Base-by-base conservation (phyloP, 2,329 filamentous ascomycete species). In the Neofusicoccum cordaticola region DNA sequence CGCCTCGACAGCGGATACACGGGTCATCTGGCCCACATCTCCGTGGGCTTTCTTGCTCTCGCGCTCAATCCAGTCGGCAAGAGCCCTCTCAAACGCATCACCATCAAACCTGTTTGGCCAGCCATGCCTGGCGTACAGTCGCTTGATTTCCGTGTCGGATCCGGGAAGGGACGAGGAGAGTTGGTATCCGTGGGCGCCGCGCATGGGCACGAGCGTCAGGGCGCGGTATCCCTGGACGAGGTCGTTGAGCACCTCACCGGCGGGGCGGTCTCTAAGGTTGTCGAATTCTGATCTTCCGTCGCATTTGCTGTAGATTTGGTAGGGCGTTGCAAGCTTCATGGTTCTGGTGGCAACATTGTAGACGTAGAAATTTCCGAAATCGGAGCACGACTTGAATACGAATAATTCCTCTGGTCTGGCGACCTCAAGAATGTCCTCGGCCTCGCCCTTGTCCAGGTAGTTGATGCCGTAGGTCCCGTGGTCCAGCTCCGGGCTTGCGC, bases 401-500 rank as follows among this genome's bases (percentile, higher is more conserved):
- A 63, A 37, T 13, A 63, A 12, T 53, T 63, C 61, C n/a, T 11
- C n/a, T 19, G 48, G 50, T 9, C 61, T 27, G 22, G 61, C 12
- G 8, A 63, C 50, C 2, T 63, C 61, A 15, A 56, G 61, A 41
- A 63, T 63, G 61, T 63, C 61, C 39, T 63, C 61, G 22, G 61
- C 61, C 41, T 63, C 61, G 48, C 61, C 61, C 12, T 19, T 12
- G 37, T 63, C 61, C n/a, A 63, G 61, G 41, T 63, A 63, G 61
- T 63, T 63, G 41, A 63, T 56, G 19, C 61, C 61, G 15, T 63
- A 63, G 2, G 91, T 95, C 69, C 91, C 87, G 81, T 95, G 91
- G 77, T 95, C 91, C 8, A 82, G 77, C 52, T 84, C 75, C 7
- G 86, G 83, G 73, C 96, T 97, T 85, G 92, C 97, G 69, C 95